Evolutionary conservation across 2,329 filamentous ascomycete species (phyloP), one percentile per base, ranked within the genome.

Genomic region (Exophiala lecanii-corni): DNA sequence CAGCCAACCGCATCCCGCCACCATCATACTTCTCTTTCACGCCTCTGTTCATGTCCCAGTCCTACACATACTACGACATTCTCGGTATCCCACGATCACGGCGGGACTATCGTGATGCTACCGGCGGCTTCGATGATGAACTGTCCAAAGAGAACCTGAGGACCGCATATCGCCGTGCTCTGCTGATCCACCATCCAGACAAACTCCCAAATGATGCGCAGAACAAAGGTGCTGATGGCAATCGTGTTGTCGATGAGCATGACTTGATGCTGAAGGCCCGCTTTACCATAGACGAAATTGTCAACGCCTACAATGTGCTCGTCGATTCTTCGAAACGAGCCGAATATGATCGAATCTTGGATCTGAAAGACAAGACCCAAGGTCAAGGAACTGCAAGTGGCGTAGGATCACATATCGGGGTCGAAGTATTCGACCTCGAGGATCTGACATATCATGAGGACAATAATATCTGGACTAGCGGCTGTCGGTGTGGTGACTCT

Each of bases 111-210:
- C n/a, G n/a, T n/a, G n/a, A n/a, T n/a, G n/a, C n/a, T n/a, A n/a
- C n/a, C n/a, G n/a, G n/a, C n/a, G n/a, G n/a, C n/a, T n/a, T n/a
- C n/a, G n/a, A n/a, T n/a, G n/a, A n/a, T n/a, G n/a, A n/a, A n/a
- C 50, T 67, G 20, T 59, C 62, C 4, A 65, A 65, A 36, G 61
- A 65, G 42, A 68, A 72, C 28, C 59, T 78, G 41, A 76, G 74
- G 56, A 48, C 62, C 20, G 78, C 78, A 7, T 82, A 82, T 58
- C 74, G 73, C 45, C 69, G 65, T 36, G 74, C 77, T 5, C 65
- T 82, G 17, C 66, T 82, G 4, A 59, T 61, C 18, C 67, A 79
- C 53, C 79, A 82, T 56, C 79, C 79, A 1, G 78, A 82, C 61
- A 81, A 79, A 58, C 37, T 48, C 15, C 18, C 39, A 17, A 26